Conservation (phyloP, 192 early-diverging fungal species). For the Entrophospora sp. region DNA sequence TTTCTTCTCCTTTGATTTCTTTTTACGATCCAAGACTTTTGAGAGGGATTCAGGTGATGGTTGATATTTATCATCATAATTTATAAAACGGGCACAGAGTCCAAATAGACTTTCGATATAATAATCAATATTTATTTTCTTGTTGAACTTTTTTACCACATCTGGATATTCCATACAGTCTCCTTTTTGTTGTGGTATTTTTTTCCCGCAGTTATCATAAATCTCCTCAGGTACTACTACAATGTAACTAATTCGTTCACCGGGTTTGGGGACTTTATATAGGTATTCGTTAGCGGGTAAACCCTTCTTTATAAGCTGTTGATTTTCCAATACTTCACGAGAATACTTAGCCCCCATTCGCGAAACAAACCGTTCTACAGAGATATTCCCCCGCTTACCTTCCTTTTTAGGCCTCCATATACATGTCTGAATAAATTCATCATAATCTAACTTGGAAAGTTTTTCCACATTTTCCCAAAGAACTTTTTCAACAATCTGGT, state of each 20-base stretch:
- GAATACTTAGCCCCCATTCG: background rate
- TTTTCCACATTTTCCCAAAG: background rate
- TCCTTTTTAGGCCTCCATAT: background rate
- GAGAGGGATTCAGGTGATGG: no score
- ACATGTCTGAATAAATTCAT: background rate
- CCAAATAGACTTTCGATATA: no score
- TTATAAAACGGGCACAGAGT: background rate
- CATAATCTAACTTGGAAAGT: background rate
- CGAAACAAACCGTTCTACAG: background rate
- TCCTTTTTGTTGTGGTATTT: background rate
- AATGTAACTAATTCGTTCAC: background rate
- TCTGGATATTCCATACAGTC: background rate
- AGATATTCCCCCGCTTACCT: background rate
- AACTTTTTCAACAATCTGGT: no score
- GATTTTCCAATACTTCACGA: background rate
- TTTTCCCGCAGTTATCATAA: background rate
- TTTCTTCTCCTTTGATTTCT: no score
- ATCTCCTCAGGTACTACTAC: background rate
- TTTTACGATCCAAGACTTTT: no score
- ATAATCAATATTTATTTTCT: no score
- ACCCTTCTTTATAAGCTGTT: conserved; percentile 7
- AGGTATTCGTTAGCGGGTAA: background rate
- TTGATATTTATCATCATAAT: background rate
- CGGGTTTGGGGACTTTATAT: background rate
- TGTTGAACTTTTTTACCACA: background rate